Conservation (phyloP, 805 yeast genomes). For the Schwanniomyces sp. region DNA sequence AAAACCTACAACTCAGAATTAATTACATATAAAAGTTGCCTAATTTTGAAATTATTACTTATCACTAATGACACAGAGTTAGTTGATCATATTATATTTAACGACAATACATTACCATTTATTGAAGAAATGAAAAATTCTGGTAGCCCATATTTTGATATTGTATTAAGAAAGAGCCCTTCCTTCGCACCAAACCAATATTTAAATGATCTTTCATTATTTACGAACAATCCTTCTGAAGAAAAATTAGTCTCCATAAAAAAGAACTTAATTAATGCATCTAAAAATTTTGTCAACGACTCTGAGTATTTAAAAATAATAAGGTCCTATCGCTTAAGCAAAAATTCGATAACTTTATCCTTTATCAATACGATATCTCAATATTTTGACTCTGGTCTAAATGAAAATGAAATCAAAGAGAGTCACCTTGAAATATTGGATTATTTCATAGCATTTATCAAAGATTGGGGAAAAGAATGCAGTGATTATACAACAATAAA, state of each 20-base stretch:
- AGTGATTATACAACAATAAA: neutral
- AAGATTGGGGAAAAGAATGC: conserved; percentile 3
- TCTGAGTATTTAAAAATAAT: neutral
- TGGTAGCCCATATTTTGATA: neutral
- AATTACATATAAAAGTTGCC: conserved; percentile 5
- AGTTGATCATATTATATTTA: conserved; percentile 5
- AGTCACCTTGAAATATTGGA: conserved; percentile 5
- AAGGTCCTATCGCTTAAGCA: neutral
- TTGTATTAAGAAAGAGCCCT: neutral
- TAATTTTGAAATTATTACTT: conserved; percentile 11
- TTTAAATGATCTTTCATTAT: neutral
- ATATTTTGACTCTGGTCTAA: neutral
- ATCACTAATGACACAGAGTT: conserved; percentile 5
- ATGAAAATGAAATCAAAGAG: neutral
- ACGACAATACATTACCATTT: conserved; percentile 3
- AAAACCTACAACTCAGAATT: conserved; percentile 4
- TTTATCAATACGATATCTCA: conserved; percentile 3
- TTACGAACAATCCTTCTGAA: neutral
- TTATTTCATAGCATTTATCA: conserved; percentile 3
- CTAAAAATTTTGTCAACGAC: neutral
- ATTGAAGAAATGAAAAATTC: conserved; percentile 6
- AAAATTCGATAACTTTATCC: conserved; percentile 1
- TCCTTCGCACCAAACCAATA: neutral
- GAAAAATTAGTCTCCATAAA: conserved; percentile 1
- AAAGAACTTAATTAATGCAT: neutral